Evolutionary conservation across 495 filamentous ascomycete genomes (phyloP).

Genomic region (Talaromyces nanjingensis): DNA sequence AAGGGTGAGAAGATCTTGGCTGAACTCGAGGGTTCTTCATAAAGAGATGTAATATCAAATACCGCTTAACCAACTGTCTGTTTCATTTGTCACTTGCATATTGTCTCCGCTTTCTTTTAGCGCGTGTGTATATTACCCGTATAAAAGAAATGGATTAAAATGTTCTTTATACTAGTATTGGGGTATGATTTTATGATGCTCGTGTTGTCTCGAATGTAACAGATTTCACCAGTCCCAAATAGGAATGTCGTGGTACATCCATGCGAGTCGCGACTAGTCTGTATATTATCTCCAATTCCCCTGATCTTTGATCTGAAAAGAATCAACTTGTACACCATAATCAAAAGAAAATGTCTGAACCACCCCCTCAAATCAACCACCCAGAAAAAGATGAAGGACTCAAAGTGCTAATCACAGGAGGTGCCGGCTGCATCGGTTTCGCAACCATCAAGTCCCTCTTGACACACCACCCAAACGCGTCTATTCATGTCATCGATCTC

Average conservation of each 20-base stretch:
- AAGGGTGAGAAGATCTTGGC: constrained; percentile 99
- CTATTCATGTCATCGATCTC: constrained; percentile 2
- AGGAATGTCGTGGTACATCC: constrained; percentile 6
- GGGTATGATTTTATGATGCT: too few species aligned
- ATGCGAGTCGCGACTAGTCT: background rate
- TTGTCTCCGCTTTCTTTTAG: constrained; percentile 32
- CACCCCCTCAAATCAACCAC: background rate
- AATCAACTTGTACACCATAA: background rate
- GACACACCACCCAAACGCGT: background rate
- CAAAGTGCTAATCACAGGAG: background rate
- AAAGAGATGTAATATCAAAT: constrained; percentile 38
- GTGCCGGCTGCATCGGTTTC: constrained; percentile 7
- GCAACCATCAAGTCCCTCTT: constrained; percentile 1
- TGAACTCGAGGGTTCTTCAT: constrained; percentile 73
- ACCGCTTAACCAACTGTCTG: constrained; percentile 13
- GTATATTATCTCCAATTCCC: background rate
- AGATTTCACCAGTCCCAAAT: constrained; percentile 1
- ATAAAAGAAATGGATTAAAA: constrained; percentile 27
- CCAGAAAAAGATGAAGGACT: background rate
- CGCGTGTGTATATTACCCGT: constrained; percentile 43
- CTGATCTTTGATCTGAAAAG: background rate
- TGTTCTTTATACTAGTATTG: background rate
- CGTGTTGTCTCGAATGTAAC: background rate
- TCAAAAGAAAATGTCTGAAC: background rate
- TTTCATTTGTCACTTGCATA: constrained; percentile 19